phyloP scores from a whole-genome alignment of 306 rosid species.

The Trichosanthes cucumerina region DNA sequence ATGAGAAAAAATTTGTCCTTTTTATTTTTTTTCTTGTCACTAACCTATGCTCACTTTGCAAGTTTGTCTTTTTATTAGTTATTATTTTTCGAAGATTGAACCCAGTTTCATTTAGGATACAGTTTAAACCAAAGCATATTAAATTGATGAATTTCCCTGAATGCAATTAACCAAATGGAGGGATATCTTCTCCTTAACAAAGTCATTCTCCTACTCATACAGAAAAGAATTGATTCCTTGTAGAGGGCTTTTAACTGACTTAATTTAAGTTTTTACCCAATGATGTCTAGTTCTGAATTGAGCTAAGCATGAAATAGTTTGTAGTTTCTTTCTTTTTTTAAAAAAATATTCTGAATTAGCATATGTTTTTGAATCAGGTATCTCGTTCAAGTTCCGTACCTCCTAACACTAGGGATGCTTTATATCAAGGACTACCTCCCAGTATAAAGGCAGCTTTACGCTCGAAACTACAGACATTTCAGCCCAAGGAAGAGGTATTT shows the following conservation, averaged over 20 bases:
- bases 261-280: background rate
- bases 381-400: conserved; percentile 95
- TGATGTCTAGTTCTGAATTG: background rate
- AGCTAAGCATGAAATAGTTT: background rate
- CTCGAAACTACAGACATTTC: conserved; percentile 65
- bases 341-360: conserved; percentile 10
- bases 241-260: background rate
- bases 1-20: background rate
- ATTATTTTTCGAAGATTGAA: background rate
- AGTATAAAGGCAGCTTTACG: conserved; percentile 77
- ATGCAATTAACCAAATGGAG: background rate
- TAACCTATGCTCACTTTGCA: too few relatives aligned
- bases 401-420: conserved; percentile 87
- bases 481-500: conserved; percentile 82
- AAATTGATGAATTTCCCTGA: background rate
- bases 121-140: background rate
- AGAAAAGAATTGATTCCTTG: background rate
- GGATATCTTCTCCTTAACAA: background rate
- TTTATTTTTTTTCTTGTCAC: too few relatives aligned
- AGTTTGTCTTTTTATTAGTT: background rate
- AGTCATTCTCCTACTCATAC: background rate
- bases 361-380: conserved; percentile 36
- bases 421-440: conserved; percentile 94
- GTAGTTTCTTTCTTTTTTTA: conserved; percentile 8
- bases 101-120: background rate